These are phyloP conservation scores for Yamadazyma phyllophila DNA, from an alignment of 805 yeast genomes.

Conservation along the genomic window DNA sequence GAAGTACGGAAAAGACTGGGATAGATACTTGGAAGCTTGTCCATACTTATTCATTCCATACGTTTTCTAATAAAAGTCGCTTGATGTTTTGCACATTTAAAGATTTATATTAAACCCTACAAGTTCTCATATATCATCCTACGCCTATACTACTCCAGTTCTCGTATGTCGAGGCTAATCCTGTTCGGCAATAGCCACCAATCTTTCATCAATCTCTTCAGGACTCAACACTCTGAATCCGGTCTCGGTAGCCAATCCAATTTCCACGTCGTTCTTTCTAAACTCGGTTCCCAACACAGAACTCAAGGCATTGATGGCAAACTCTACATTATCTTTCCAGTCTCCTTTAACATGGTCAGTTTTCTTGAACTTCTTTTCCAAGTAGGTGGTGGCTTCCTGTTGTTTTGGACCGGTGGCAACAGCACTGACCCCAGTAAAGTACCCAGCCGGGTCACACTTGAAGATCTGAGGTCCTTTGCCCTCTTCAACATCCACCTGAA, in stretches of 20 bases:
- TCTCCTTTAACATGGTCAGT: slow-evolving; percentile 69
- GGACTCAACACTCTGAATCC: slow-evolving; percentile 72
- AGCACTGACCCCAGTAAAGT: slow-evolving; percentile 86
- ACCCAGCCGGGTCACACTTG: slow-evolving; percentile 98
- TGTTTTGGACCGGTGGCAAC: slow-evolving; percentile 96
- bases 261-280: slow-evolving; percentile 88
- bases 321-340: slow-evolving; percentile 87
- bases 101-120: too few species aligned
- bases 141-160: neutral
- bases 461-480: slow-evolving; percentile 85
- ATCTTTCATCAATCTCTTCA: slow-evolving; percentile 92
- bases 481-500: slow-evolving; percentile 65
- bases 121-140: neutral
- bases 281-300: slow-evolving; percentile 90
- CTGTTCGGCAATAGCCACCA: slow-evolving; percentile 93
- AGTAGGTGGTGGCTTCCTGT: slow-evolving; percentile 86
- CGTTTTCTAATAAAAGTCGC: slow-evolving; percentile 36
- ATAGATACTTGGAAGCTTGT: slow-evolving; percentile 75
- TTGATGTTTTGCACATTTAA: too few species aligned
- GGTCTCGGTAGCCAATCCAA: slow-evolving; percentile 78
- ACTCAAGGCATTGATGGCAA: slow-evolving; percentile 82
- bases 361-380: slow-evolving; percentile 85
- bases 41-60: slow-evolving; percentile 92
- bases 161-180: slow-evolving; percentile 46
- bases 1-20: slow-evolving; percentile 96